Base-by-base conservation (phyloP, 192 early-diverging fungal genomes). In the Lunasporangiospora selenospora region DNA sequence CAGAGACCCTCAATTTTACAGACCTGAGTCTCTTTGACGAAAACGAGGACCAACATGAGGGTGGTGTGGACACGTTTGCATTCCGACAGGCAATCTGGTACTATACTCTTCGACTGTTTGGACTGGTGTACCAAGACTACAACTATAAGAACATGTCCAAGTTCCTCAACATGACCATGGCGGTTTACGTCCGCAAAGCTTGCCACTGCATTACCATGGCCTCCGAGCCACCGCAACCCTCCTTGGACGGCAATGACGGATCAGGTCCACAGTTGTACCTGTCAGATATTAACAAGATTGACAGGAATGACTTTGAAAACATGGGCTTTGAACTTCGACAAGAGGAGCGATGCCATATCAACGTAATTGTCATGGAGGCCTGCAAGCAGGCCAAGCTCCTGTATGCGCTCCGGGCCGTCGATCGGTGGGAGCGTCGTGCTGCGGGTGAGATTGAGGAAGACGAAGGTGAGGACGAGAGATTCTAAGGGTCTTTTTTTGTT, bases 331-430 rank as follows among this genome's bases (percentile, higher is more conserved):
- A 76, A n/a, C 55, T 86, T 15, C 60, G 83, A 38, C 75, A 79
- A 7, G 85, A 86, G 65, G 85, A 86, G 46, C 82, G 84, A 52
- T 84, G 83, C 41, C 85, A 84, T 44, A 64, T 86, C 30, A 83
- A 81, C 40, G 53, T 86, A 13, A 65, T 86, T 49, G 67, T 81
- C 13, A 75, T 77, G 32, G 78, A 84, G 49, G 83, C 85, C 5
- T 75, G 77, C 43, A 86, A 84, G 49, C 82, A 84, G 26, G 83
- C 83, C 34, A 66, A 79, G 27, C 50, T 86, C n/a, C 65, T 84
- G 30, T 86, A 84, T 58, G 82, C 79, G 13, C 71, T 86, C 27
- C 62, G 65, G 2, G 62, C 60, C 9, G 65, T 77, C 19, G 67
- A 69, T 39, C 55, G 51, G 18, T 77, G 58, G 55, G 58, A 67